phyloP scores from a whole-genome alignment of 106 monocot genomes.

The Acorus calamus region DNA sequence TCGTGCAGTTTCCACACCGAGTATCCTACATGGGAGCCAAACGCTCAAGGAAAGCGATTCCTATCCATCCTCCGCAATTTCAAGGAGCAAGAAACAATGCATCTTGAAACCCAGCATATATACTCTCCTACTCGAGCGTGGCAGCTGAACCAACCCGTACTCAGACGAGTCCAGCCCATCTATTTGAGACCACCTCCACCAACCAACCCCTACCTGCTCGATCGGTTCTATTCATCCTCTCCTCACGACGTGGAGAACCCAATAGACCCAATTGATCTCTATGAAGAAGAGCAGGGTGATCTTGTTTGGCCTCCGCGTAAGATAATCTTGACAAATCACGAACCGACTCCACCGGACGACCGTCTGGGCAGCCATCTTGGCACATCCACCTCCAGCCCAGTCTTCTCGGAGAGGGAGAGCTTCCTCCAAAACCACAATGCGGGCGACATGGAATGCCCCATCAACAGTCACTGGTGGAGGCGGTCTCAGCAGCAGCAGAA shows the following conservation, averaged over 20 bases:
- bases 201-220: constrained; percentile 48
- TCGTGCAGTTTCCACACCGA: constrained; percentile 62
- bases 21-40: constrained; percentile 80
- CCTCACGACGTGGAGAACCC: constrained; percentile 1
- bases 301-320: constrained; percentile 1
- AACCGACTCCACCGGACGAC: constrained; percentile 8
- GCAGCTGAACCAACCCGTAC: not conserved
- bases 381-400: constrained; percentile 49
- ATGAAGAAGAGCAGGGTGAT: not conserved
- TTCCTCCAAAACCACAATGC: constrained; percentile 1
- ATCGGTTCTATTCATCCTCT: constrained; percentile 53
- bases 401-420: constrained; percentile 15
- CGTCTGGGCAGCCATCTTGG: constrained; percentile 34
- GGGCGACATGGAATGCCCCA: not conserved
- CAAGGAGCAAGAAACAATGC: constrained; percentile 36
- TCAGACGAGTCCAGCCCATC: constrained; percentile 8
- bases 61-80: constrained; percentile 51
- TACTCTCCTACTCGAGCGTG: constrained; percentile 11
- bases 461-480: constrained; percentile 48
- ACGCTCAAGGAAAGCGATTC: constrained; percentile 35
- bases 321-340: no score
- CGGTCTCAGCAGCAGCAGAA: constrained; percentile 5
- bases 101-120: constrained; percentile 8
- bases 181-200: constrained; percentile 20
- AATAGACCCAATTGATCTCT: not conserved